Base-by-base conservation (phyloP, 257 asterid genomes). In the Forsythia suspensa region DNA sequence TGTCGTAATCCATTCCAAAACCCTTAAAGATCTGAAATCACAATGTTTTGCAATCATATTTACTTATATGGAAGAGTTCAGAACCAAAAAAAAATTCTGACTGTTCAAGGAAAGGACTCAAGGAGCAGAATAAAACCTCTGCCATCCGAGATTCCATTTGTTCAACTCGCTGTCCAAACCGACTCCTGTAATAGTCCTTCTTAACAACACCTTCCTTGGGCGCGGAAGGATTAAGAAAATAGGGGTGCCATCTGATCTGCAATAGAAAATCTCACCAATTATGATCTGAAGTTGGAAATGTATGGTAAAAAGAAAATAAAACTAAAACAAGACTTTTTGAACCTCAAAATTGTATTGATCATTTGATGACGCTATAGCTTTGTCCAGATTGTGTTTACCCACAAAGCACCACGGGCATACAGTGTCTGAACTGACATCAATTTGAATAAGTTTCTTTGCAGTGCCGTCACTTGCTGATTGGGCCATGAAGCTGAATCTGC, bases 371-470 rank as follows among this genome's bases (percentile, higher is more conserved):
- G 91, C 91, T 55, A 92, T 89, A 42, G 98, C 98, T 83, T 85
- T 89, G 78, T 94, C 97, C 51, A 94, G 87, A 86, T 91, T 89
- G 85, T 75, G 89, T 80, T 94, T 92, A 44, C 97, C 98, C 75
- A 94, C 95, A 82, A 81, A 94, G 80, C 98, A 94, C 98, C 98
- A 94, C 6, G 98, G 98, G 74, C 98, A 94, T 42, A 94, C 97
- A 1, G 89, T 91, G 81, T 94, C 98, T 20, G 90, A 75, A 38
- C 87, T 88, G 42, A 90, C 78, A 76, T 94, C 98, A 66, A 94
- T 87, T 61, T 70, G 86, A 72, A 94, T 75, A 71, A 85, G 86
- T 84, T 87, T 94, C 89, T 90, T 94, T 0, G 73, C 89, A 7
- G 73, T 80, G 85, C 76, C 83, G 79, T 51, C 78, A 73, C 90